Conservation (phyloP, 2,329 filamentous ascomycete genomes). For the Penicillium concentricum region DNA sequence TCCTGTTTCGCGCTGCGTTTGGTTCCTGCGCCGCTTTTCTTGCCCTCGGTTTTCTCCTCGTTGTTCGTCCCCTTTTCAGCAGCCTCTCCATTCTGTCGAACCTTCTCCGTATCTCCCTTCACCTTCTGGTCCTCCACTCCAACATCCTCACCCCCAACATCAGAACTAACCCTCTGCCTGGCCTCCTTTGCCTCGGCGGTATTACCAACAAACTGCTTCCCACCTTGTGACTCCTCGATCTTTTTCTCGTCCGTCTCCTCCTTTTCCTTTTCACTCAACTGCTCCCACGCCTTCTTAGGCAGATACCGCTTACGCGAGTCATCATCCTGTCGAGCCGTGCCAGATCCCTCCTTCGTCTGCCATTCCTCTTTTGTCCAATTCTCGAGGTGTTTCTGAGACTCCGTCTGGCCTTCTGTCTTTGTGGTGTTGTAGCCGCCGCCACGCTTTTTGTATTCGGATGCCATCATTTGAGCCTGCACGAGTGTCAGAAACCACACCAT, state of each 20-base stretch:
- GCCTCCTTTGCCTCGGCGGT: constrained; percentile 43
- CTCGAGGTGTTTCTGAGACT: constrained; percentile 46
- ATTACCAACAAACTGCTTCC: constrained; percentile 47
- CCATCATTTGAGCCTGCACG: constrained; percentile 48
- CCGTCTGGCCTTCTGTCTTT: constrained; percentile 43
- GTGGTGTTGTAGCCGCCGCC: constrained; percentile 48
- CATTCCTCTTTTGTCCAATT: constrained; percentile 52
- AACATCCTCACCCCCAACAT: constrained; percentile 5
- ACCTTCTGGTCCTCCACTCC: neutral
- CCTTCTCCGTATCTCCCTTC: neutral
- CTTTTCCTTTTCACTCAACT: constrained; percentile 48
- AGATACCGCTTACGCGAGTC: constrained; percentile 47
- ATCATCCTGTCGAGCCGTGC: constrained; percentile 45
- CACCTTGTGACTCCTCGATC: constrained; percentile 34
- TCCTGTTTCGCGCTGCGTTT: constrained; percentile 11
- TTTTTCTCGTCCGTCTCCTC: constrained; percentile 42
- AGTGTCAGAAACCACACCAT: neutral
- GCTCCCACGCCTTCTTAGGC: constrained; percentile 51
- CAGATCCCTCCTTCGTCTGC: constrained; percentile 51
- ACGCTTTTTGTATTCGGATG: constrained; percentile 49
- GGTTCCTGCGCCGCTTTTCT: neutral
- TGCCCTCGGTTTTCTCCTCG: neutral
- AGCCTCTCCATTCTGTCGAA: neutral
- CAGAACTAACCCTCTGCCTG: constrained; percentile 38
- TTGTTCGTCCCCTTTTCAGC: neutral